Evolutionary conservation across 345 rosid species (phyloP), one percentile per base, ranked within the genome.

Genomic region (Kernera saxatilis): DNA sequence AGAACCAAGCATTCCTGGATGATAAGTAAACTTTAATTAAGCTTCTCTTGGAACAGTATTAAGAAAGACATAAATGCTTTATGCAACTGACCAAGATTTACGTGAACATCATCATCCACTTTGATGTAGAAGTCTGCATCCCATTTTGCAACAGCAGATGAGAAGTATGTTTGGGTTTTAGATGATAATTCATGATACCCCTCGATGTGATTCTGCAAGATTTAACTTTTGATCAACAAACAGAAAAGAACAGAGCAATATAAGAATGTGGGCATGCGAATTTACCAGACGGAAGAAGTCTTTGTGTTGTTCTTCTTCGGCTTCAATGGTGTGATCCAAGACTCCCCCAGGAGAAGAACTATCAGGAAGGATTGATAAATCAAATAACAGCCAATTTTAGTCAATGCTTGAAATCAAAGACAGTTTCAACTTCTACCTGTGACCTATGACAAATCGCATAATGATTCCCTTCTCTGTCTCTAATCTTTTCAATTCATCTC

Each of bases 61-160:
- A 15, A 30, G 29, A 59, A 48, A 7, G n/a, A 50, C 3, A 57
- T 33, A 55, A 65, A 27, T 73, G 52, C 2, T 27, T 69, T 46
- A 44, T 37, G 41, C 11, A 80, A 85, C 96, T 84, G 18, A 91
- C 99, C 99, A n/a, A 94, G 87, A 82, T 94, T 94, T 72, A 91
- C 72, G 68, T 93, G 98, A 67, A 93, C 85, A 75, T 93, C 94
- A 23, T 91, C 97, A 6, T 91, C 98, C 10, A 91, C 94, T 81
- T 93, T 93, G 35, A 91, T 66, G 63, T 85, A 93, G 75, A 93
- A 91, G 14, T 91, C 88, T 27, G 98, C 92, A 69, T 91, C 96
- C 98, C 97, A 89, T 14, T 84, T 84, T 26, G 92, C 69, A 73
- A 78, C 72, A 33, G 90, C 98, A 13, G 96, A 84, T n/a, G 98